Conservation (phyloP, 2,329 filamentous ascomycete species). For the Teratosphaeria nubilosa region DNA sequence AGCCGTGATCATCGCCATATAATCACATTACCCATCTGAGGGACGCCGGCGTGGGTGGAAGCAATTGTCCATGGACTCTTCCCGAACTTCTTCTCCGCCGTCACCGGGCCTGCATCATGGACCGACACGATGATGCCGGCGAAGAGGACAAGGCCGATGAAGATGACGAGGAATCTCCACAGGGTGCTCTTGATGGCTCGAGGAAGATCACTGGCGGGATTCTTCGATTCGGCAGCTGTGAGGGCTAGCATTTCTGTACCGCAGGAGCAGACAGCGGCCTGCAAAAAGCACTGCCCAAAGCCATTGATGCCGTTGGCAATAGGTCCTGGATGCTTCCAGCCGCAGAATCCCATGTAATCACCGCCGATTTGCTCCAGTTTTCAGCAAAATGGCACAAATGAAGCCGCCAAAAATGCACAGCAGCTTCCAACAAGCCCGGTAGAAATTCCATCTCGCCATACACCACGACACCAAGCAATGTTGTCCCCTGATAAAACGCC, state of each 20-base stretch:
- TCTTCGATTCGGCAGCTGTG: conserved; percentile 6
- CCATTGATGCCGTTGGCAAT: conserved; percentile 8
- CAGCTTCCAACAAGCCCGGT: conserved; percentile 7
- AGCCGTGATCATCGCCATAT: conserved; percentile 2
- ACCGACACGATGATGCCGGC: conserved; percentile 7
- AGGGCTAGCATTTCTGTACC: conserved; percentile 5
- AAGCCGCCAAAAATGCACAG: conserved; percentile 2
- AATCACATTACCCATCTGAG: conserved; percentile 8
- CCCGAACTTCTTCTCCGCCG: conserved; percentile 6
- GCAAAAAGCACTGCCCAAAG: conserved; percentile 7
- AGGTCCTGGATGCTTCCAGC: conserved; percentile 5
- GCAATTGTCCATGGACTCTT: conserved; percentile 8
- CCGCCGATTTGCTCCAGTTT: conserved; percentile 8
- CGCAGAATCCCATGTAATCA: conserved; percentile 8
- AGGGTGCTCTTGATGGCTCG: conserved; percentile 7
- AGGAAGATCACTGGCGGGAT: conserved; percentile 4
- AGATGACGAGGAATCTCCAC: conserved; percentile 5
- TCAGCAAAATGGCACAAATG: neutral
- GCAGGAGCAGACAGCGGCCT: conserved; percentile 2
- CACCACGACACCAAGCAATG: conserved; percentile 6
- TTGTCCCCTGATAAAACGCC: conserved; percentile 7
- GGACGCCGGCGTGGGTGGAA: conserved; percentile 5
- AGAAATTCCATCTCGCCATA: conserved; percentile 10
- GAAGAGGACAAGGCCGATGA: conserved; percentile 9
- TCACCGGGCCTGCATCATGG: conserved; percentile 5